These are phyloP conservation scores for Herpotrichia juniperi DNA, from an alignment of 2,329 filamentous ascomycete species.

Conservation along the genomic window DNA sequence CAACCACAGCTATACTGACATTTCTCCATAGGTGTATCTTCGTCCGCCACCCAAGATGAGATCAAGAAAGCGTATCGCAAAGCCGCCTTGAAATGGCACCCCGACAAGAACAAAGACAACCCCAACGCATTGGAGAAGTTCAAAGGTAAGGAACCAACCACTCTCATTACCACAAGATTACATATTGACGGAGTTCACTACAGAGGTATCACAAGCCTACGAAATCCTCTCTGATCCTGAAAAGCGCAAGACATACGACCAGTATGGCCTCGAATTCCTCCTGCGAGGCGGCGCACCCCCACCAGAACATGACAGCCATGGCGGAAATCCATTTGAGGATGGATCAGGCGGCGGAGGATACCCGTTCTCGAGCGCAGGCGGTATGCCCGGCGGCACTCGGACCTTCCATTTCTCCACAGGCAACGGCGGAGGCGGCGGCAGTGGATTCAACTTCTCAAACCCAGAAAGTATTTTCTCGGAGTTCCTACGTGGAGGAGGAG, in stretches of 20 bases:
- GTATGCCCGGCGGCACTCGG: slow-evolving; percentile 60
- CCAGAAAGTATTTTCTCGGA: slow-evolving; percentile 85
- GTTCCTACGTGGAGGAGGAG: slow-evolving; percentile 71
- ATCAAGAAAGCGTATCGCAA: slow-evolving; percentile 97
- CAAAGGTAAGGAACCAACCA: slow-evolving; percentile 64
- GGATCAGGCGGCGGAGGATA: slow-evolving; percentile 57
- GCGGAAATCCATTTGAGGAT: slow-evolving; percentile 53
- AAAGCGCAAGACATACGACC: slow-evolving; percentile 94
- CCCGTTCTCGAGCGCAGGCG: slow-evolving; percentile 62
- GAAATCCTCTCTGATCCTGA: slow-evolving; percentile 97
- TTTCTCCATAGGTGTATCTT: slow-evolving; percentile 63
- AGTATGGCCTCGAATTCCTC: slow-evolving; percentile 92
- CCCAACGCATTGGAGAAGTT: slow-evolving; percentile 88
- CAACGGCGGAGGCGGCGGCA: slow-evolving; percentile 58
- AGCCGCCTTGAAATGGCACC: slow-evolving; percentile 88
- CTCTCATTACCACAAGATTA: neutral
- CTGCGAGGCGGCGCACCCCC: slow-evolving; percentile 78
- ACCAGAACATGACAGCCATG: slow-evolving; percentile 49
- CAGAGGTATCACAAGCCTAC: slow-evolving; percentile 93
- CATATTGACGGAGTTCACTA: slow-evolving; percentile 19
- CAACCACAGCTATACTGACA: slow-evolving; percentile 24
- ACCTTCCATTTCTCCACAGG: slow-evolving; percentile 71
- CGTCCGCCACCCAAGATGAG: slow-evolving; percentile 84
- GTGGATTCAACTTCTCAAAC: slow-evolving; percentile 85
- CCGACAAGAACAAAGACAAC: slow-evolving; percentile 97